A percentile compares a stretch with the other conserved stretches of the same genome.
Evolutionary conservation across 371 early-diverging fungal genomes (phyloP).

Genomic region (Saksenaea oblongispora): DNA sequence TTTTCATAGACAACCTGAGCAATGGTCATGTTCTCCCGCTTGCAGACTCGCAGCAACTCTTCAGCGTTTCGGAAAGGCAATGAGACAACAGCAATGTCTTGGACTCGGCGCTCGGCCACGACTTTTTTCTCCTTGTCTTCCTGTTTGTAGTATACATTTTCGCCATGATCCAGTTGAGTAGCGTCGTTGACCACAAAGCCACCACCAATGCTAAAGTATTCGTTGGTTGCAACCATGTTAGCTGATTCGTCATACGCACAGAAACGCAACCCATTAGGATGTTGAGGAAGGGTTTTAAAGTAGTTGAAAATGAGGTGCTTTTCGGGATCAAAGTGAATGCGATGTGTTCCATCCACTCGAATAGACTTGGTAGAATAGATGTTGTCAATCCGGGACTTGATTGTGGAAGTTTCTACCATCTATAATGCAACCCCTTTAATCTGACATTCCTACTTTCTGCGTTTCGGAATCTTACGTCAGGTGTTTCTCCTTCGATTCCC

Average conservation of each 20-base stretch:
- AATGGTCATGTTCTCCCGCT: conserved; percentile 84
- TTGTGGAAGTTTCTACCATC: conserved; percentile 78
- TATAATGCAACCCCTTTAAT: neutral
- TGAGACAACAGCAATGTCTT: conserved; percentile 77
- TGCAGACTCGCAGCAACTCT: conserved; percentile 80
- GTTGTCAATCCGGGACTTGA: conserved; percentile 71
- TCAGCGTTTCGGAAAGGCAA: conserved; percentile 86
- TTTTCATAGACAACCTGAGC: conserved; percentile 96
- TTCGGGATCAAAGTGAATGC: conserved; percentile 81
- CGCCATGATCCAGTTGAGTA: conserved; percentile 83
- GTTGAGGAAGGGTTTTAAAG: conserved; percentile 86
- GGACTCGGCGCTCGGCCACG: conserved; percentile 52
- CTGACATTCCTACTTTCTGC: neutral
- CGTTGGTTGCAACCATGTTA: conserved; percentile 87
- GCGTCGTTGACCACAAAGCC: conserved; percentile 94
- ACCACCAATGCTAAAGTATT: conserved; percentile 95
- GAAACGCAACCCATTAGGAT: conserved; percentile 96
- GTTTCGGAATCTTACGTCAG: conserved; percentile 4
- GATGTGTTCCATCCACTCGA: conserved; percentile 73
- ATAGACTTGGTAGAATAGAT: conserved; percentile 73
- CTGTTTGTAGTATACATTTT: conserved; percentile 84
- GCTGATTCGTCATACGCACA: conserved; percentile 81
- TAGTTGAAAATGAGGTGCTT: conserved; percentile 86
- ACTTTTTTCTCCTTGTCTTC: conserved; percentile 18
- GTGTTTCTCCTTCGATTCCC: conserved; percentile 87